Percentiles rank a stretch among this genome's conserved stretches.
These are phyloP conservation scores for Taiozyma sp. DNA, from an alignment of 1,139 yeast genomes.

Conservation along the genomic window DNA sequence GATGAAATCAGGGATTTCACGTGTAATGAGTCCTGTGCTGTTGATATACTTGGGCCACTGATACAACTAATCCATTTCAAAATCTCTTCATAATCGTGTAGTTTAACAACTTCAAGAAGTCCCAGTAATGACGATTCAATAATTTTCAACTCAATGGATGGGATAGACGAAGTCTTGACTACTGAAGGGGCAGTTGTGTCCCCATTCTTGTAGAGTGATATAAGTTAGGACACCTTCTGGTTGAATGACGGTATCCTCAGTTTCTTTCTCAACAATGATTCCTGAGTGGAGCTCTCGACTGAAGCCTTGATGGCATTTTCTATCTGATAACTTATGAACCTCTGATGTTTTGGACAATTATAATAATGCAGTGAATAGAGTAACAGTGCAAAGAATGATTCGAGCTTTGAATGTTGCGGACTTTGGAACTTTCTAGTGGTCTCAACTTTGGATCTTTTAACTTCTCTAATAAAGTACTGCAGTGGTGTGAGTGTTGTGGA, in stretches of 20 bases:
- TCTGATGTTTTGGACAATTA: background rate
- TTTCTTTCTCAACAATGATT: background rate
- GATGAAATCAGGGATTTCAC: slow-evolving; percentile 23
- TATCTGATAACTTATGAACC: background rate
- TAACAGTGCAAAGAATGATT: slow-evolving; percentile 10
- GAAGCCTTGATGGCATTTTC: background rate
- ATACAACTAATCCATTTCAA: slow-evolving; percentile 26
- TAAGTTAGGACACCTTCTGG: background rate
- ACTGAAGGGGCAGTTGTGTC: background rate
- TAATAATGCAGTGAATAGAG: slow-evolving; percentile 14
- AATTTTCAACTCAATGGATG: background rate
- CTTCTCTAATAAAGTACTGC: background rate
- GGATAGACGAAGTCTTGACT: background rate
- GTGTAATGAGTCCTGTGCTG: slow-evolving; percentile 27
- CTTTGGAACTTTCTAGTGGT: background rate
- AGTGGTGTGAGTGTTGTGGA: background rate
- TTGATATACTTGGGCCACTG: slow-evolving; percentile 19
- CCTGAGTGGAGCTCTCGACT: background rate
- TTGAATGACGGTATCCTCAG: background rate
- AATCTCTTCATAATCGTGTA: slow-evolving; percentile 14
- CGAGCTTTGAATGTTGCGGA: slow-evolving; percentile 4
- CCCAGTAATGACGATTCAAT: slow-evolving; percentile 4
- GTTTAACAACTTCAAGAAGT: slow-evolving; percentile 1
- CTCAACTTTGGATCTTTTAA: background rate
- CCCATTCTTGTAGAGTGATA: background rate